A percentile compares a stretch with the other conserved stretches of the same genome.
These are phyloP conservation scores for Talaromyces marneffei DNA, from an alignment of 2,329 filamentous ascomycete species.

Conservation along the genomic window DNA sequence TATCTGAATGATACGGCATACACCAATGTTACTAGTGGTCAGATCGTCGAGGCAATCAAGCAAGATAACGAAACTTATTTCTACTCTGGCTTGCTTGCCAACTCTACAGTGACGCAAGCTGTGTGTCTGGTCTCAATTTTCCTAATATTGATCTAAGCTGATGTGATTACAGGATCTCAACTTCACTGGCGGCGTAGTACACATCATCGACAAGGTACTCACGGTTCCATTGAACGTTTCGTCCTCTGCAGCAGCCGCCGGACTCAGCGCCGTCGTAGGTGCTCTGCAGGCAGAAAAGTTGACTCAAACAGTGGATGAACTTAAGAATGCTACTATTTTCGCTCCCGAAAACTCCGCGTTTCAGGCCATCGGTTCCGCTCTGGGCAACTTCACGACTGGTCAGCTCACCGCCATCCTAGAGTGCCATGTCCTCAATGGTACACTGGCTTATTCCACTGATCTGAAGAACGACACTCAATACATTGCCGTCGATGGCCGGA, in stretches of 20 bases:
- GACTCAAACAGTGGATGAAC: not conserved
- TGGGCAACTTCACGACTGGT: slow-evolving; percentile 5
- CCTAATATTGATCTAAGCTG: not conserved
- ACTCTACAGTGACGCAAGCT: slow-evolving; percentile 2
- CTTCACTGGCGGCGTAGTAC: slow-evolving; percentile 9
- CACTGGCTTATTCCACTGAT: slow-evolving; percentile 4
- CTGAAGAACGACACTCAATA: slow-evolving; percentile 1
- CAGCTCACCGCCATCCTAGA: slow-evolving; percentile 3
- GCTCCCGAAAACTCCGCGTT: slow-evolving; percentile 7
- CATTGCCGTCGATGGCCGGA: not conserved
- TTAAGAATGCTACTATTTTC: slow-evolving; percentile 3
- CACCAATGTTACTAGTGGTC: slow-evolving; percentile 8
- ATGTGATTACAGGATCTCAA: slow-evolving; percentile 5
- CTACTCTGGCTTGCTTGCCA: slow-evolving; percentile 6
- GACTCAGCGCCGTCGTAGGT: not conserved
- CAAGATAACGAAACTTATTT: slow-evolving; percentile 4
- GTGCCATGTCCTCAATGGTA: slow-evolving; percentile 7
- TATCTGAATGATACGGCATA: slow-evolving; percentile 4
- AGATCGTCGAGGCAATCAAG: slow-evolving; percentile 9
- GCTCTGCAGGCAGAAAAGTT: slow-evolving; percentile 2
- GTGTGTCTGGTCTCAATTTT: not conserved
- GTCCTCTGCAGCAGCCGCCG: not conserved
- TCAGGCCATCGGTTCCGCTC: slow-evolving; percentile 7
- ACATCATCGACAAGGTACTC: slow-evolving; percentile 12
- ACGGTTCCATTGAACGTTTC: slow-evolving; percentile 5